A percentile compares a stretch with the other conserved stretches of the same genome.
Conservation (phyloP, 2,329 filamentous ascomycete genomes). For the Aureobasidium zeae region DNA sequence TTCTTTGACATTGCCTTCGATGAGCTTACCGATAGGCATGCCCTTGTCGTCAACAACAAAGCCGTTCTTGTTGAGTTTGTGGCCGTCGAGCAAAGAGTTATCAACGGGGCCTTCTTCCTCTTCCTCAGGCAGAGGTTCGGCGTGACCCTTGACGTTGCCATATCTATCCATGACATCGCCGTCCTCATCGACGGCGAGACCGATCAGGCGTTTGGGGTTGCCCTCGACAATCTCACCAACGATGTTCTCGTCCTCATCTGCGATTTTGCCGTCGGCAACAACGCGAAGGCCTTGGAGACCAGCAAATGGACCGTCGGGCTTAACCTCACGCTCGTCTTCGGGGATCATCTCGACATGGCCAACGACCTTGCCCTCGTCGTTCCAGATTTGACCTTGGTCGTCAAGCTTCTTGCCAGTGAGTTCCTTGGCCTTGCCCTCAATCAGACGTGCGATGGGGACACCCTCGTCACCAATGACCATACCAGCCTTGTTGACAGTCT, state of each 20-base stretch:
- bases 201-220: conserved; percentile 50
- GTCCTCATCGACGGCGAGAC: conserved; percentile 52
- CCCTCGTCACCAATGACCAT: conserved; percentile 43
- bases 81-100: conserved; percentile 38
- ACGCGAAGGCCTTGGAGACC: conserved; percentile 42
- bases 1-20: conserved; percentile 56
- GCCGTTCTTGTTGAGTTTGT: conserved; percentile 42
- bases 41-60: conserved; percentile 43
- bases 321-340: conserved; percentile 50
- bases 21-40: conserved; percentile 49
- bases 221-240: conserved; percentile 49
- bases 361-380: conserved; percentile 62
- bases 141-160: conserved; percentile 53
- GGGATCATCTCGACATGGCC: conserved; percentile 59
- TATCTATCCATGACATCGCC: conserved; percentile 54
- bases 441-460: conserved; percentile 50
- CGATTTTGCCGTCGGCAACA: conserved; percentile 39
- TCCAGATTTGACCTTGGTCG: conserved; percentile 61
- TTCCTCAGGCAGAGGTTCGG: conserved; percentile 44
- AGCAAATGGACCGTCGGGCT: conserved; percentile 43
- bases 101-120: conserved; percentile 36
- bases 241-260: conserved; percentile 42
- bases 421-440: conserved; percentile 56
- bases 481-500: conserved; percentile 42
- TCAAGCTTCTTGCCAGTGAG: conserved; percentile 62